Base-by-base conservation (phyloP, 2,329 filamentous ascomycete genomes). In the Lojkania enalia region DNA sequence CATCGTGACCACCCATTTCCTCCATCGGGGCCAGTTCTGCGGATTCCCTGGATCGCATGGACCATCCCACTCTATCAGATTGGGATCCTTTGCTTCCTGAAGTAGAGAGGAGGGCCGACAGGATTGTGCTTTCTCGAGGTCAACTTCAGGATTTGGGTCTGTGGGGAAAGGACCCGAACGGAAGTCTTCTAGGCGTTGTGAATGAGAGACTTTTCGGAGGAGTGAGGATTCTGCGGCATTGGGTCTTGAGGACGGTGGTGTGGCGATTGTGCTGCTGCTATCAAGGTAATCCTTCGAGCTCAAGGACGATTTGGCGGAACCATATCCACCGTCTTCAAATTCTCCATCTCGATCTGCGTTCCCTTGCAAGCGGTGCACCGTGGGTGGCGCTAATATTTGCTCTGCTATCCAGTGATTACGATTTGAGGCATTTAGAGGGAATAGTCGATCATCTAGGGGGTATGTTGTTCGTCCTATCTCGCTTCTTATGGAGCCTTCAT, bases 1-100 rank as follows among this genome's bases (percentile, higher is more conserved):
- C 20, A 72, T 54, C 1, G 75, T 77, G 27, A 73, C 68, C 5
- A 61, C 41, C 71, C 71, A 77, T 60, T 74, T 77, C 46, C 55
- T 56, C 42, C 40, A 40, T 2, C 16, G 20, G 12, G 52, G 38
- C 49, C 53, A 63, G 39, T 65, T 65, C 37, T 55, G 42, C 0
- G 66, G 58, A 48, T 67, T 65, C 9, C 29, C 40, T 2, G 48
- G 38, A 20, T 54, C 51, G 12, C 42, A 23, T 5, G 42, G 39
- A n/a, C 50, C 50, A 20, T 46, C 33, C 33, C 35, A 50, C 4
- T 45, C 44, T 2, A 50, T 20, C 15, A 50, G 18, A 21, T 50
- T 50, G 32, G 42, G 46, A 21, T 46, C 46, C n/a, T 31, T 27
- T 13, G 21, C 46, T 15, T 16, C 29, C 6, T n/a, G 5, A 7